Evolutionary conservation across 2,329 filamentous ascomycete species (phyloP), one percentile per base, ranked within the genome.

Genomic region (Podosphaera xanthii): DNA sequence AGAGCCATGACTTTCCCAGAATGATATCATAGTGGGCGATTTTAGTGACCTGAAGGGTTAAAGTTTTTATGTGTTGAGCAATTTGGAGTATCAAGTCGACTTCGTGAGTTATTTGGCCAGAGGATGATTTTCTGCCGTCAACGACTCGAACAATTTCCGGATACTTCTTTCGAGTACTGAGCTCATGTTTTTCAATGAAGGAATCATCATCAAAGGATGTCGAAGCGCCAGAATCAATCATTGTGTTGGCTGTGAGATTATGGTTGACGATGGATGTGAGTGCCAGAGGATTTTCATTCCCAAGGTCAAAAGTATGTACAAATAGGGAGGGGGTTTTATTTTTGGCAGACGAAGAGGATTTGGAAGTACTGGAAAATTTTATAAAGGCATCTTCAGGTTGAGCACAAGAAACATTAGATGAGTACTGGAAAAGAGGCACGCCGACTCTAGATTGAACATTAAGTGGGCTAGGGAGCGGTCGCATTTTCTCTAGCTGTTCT

Each of bases 1-100:
- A 57, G 3, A 57, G 40, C 55, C 55, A 57, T 30, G 55, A 57
- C 22, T 57, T 57, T 7, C 38, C 54, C 8, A 57, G 54, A n/a
- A 57, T 57, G 33, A 57, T 31, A 34, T 57, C n/a, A 57, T 44
- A 44, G 12, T 38, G 54, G 46, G 54, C 54, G 33, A 57, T 57
- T 57, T 46, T 42, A 44, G 54, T 44, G 40, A 57, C 38, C 22
- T 57, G 36, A 7, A 57, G 46, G 12, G 54, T 57, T n/a, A 44
- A 22, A 0, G 22, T 46, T 34, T 57, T 36, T 4, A 44, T 31
- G n/a, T 57, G 36, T 38, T 12, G 9, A 22, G 44, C 22, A 33
- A 57, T 57, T 46, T 57, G 31, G n/a, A 57, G n/a, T 22, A 10
- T 22, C 5, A 57, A 33, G 34, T 57, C 53, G 22, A 57, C 33